A percentile compares a stretch with the other conserved stretches of the same genome.
Evolutionary conservation across 2,329 filamentous ascomycete species (phyloP).

Genomic region (Xylaria sp.): DNA sequence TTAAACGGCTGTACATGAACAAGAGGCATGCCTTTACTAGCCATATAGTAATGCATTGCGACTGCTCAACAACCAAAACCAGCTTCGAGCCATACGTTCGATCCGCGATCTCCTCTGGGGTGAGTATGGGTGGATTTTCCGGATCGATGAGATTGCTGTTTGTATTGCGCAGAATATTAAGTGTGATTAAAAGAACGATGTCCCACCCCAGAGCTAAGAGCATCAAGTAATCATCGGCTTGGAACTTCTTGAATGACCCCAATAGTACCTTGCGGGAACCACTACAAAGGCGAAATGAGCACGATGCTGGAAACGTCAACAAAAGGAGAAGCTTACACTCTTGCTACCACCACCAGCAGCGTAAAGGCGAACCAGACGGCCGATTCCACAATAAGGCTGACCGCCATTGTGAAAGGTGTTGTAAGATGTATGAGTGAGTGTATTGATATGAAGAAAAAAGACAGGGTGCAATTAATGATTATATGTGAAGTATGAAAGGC

Average conservation of each 20-base stretch:
- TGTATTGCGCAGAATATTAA: conserved; percentile 62
- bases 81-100: conserved; percentile 63
- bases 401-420: conserved; percentile 47
- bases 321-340: conserved; percentile 45
- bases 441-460: neutral
- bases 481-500: neutral
- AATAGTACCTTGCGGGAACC: conserved; percentile 47
- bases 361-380: conserved; percentile 48
- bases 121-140: conserved; percentile 50
- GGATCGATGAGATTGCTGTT: conserved; percentile 65
- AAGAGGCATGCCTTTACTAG: conserved; percentile 61
- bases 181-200: conserved; percentile 58
- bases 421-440: neutral
- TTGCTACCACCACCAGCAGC: conserved; percentile 45
- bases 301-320: neutral
- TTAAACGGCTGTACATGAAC: conserved; percentile 62
- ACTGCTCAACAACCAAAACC: conserved; percentile 65
- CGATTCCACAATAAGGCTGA: conserved; percentile 30
- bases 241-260: conserved; percentile 55
- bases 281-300: conserved; percentile 31
- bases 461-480: neutral
- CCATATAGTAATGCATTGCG: conserved; percentile 65
- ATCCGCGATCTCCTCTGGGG: conserved; percentile 48
- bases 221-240: conserved; percentile 63
- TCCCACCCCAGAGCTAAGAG: conserved; percentile 56